Conservation (phyloP, 345 rosid species). For the Eucalyptus decipiens region DNA sequence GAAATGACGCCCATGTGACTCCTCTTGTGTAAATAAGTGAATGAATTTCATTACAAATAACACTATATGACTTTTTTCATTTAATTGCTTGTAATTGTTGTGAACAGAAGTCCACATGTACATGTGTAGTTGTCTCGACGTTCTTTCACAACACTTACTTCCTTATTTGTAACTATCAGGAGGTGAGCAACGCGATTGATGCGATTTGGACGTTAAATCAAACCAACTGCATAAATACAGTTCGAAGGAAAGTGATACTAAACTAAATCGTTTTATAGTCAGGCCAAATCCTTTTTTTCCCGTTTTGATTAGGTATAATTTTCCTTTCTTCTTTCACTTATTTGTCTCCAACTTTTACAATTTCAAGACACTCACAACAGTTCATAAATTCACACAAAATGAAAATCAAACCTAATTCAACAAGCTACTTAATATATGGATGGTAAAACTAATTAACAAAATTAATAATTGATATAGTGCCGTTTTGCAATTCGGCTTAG, state of each 20-base stretch:
- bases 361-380: background rate
- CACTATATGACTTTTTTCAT: background rate
- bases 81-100: background rate
- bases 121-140: background rate
- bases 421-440: background rate
- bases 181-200: too few relatives aligned
- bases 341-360: background rate
- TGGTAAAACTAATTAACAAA: background rate
- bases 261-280: too few relatives aligned
- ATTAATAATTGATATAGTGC: background rate
- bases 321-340: background rate
- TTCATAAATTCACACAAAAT: background rate
- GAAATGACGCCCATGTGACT: slow-evolving; percentile 9
- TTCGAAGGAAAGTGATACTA: too few relatives aligned
- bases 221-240: too few relatives aligned
- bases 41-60: too few relatives aligned
- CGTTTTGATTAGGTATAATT: background rate
- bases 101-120: background rate
- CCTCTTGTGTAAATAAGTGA: too few relatives aligned
- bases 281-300: too few relatives aligned
- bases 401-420: background rate
- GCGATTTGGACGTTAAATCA: too few relatives aligned
- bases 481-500: background rate
- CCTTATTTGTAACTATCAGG: too few relatives aligned
- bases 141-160: background rate